Evolutionary conservation across 345 rosid genomes (phyloP).

Genomic region (Dipteronia sinensis): DNA sequence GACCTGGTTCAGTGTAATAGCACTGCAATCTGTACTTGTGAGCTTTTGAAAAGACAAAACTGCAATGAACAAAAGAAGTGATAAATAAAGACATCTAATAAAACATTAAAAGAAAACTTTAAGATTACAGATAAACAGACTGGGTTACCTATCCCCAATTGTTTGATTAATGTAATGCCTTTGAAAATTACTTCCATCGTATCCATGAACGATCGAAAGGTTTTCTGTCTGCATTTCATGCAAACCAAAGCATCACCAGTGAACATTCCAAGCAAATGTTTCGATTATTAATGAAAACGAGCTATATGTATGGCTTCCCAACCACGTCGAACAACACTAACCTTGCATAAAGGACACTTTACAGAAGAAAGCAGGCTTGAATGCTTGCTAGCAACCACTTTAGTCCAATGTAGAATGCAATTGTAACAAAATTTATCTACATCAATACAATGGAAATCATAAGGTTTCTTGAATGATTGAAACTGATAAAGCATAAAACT

Average conservation of each 20-base stretch:
- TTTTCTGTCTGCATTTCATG: constrained; percentile 60
- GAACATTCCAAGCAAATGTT: neutral
- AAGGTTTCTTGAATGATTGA: neutral
- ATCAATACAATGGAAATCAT: constrained; percentile 15
- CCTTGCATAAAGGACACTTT: constrained; percentile 94
- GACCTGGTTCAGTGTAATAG: constrained; percentile 74
- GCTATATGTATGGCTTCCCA: neutral
- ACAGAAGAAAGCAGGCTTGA: constrained; percentile 48
- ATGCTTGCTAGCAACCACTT: constrained; percentile 65
- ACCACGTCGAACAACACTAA: constrained; percentile 25
- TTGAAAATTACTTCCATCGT: constrained; percentile 63
- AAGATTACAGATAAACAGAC: neutral
- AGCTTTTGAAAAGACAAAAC: constrained; percentile 63
- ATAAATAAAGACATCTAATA: constrained; percentile 10
- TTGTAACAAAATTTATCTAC: constrained; percentile 88
- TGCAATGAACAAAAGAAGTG: constrained; percentile 31
- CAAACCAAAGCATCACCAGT: constrained; percentile 18
- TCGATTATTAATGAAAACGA: neutral
- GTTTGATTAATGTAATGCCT: constrained; percentile 54
- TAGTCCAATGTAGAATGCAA: constrained; percentile 78
- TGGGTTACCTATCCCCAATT: constrained; percentile 49
- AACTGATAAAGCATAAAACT: neutral
- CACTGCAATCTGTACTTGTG: constrained; percentile 76
- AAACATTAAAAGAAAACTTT: neutral
- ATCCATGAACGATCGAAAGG: constrained; percentile 62